phyloP scores from a whole-genome alignment of 371 early-diverging fungal species.

The Mucor piriformis region DNA sequence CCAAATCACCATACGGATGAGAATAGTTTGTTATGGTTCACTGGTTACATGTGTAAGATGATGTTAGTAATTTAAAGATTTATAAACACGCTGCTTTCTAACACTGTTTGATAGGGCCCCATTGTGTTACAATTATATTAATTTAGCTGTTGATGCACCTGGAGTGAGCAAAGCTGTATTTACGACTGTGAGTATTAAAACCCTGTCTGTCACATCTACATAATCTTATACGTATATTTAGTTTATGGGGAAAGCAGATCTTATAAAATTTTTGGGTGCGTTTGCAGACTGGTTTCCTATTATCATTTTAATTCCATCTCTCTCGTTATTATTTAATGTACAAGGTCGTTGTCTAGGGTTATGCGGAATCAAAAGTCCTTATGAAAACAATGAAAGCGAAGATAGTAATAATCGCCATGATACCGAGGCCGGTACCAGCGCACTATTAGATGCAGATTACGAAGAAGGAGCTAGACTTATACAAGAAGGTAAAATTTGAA shows the following conservation, averaged over 20 bases:
- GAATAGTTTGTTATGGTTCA: constrained; percentile 86
- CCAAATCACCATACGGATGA: constrained; percentile 92
- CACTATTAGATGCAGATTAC: constrained; percentile 37
- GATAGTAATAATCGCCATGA: constrained; percentile 35
- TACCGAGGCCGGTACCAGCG: constrained; percentile 37
- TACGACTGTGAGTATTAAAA: constrained; percentile 30
- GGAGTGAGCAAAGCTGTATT: constrained; percentile 55
- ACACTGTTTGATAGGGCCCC: constrained; percentile 65
- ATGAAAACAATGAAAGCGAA: constrained; percentile 58
- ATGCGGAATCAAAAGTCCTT: constrained; percentile 64
- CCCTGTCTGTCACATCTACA: too few relatives aligned
- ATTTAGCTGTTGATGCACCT: constrained; percentile 51
- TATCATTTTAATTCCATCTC: constrained; percentile 77
- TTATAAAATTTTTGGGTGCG: constrained; percentile 88
- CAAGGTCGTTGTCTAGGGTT: constrained; percentile 77
- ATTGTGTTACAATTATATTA: constrained; percentile 92
- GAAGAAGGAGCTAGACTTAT: constrained; percentile 54
- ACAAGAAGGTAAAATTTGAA: constrained; percentile 34
- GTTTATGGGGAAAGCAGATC: constrained; percentile 87
- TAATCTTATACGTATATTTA: too few relatives aligned
- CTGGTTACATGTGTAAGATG: constrained; percentile 86
- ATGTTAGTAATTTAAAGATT: constrained; percentile 46
- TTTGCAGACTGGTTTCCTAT: constrained; percentile 90
- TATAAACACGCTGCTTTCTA: not conserved
- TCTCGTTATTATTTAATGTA: constrained; percentile 76